Percentiles rank a stretch among this genome's conserved stretches.
Evolutionary conservation across 1,284 basidiomycete genomes (phyloP).

Genomic region (Cutaneotrichosporon curvatum): DNA sequence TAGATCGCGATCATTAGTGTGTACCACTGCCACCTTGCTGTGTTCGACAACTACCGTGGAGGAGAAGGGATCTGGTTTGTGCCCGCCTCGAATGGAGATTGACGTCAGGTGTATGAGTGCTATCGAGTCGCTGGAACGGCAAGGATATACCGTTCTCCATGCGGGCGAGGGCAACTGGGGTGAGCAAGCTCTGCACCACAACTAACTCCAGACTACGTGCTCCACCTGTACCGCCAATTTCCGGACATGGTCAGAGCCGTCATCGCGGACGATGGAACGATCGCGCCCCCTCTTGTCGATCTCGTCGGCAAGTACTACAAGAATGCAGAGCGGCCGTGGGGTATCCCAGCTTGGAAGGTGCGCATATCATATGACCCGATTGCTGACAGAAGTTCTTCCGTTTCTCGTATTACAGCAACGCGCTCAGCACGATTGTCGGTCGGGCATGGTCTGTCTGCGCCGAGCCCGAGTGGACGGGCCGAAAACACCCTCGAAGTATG

Average conservation of each 20-base stretch:
- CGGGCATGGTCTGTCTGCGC: slow-evolving; percentile 16
- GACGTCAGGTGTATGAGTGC: slow-evolving; percentile 9
- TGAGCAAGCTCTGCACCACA: background rate
- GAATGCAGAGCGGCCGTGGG: slow-evolving; percentile 8
- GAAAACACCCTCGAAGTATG: no score
- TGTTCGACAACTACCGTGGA: slow-evolving; percentile 9
- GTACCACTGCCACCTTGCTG: slow-evolving; percentile 11
- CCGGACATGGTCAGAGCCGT: slow-evolving; percentile 19
- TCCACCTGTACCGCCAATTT: slow-evolving; percentile 23
- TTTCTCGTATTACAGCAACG: slow-evolving; percentile 18
- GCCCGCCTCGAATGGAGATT: background rate
- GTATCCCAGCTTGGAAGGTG: slow-evolving; percentile 29
- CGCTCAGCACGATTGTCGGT: slow-evolving; percentile 14
- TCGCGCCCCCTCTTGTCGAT: background rate
- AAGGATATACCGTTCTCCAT: slow-evolving; percentile 22
- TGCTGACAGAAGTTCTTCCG: slow-evolving; percentile 19
- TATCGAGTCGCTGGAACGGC: slow-evolving; percentile 13
- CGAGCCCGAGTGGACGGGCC: slow-evolving; percentile 3
- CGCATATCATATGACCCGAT: background rate
- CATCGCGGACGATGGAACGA: slow-evolving; percentile 10
- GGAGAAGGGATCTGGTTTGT: slow-evolving; percentile 13
- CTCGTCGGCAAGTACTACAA: slow-evolving; percentile 7
- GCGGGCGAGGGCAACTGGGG: slow-evolving; percentile 19
- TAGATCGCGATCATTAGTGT: slow-evolving; percentile 8
- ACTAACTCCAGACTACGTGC: slow-evolving; percentile 12